Evolutionary conservation across 129 eudicot species (phyloP), one percentile per base, ranked within the genome.

Genomic region (Scalesia atractyloides): DNA sequence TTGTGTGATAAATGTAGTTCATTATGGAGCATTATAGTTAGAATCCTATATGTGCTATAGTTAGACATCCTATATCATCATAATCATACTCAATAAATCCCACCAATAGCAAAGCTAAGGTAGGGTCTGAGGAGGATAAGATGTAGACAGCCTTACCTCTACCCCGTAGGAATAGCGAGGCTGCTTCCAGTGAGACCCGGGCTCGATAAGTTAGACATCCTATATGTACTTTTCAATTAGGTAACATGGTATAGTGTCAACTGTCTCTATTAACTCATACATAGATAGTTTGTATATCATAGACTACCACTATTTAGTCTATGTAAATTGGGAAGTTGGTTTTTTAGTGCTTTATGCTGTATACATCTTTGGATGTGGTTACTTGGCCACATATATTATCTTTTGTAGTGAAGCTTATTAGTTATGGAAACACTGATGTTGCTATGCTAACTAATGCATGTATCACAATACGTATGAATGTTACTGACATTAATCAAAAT

Each of bases 401-500:
- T 18, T 53, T 26, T 53, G 9, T 53, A 19, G 60, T 17, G 19
- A 19, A 53, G 24, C 30, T 53, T 53, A 19, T 53, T 16, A 53
- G 61, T 18, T 54, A 54, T 54, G 61, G 30, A 54, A 54, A 3
- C 4, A 54, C 30, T 30, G 3, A 30, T 30, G 34, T 30, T n/a
- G n/a, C n/a, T n/a, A n/a, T n/a, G n/a, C n/a, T n/a, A n/a, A n/a
- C n/a, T n/a, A n/a, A n/a, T n/a, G n/a, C n/a, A n/a, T n/a, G n/a
- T n/a, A n/a, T n/a, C n/a, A n/a, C n/a, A n/a, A n/a, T n/a, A n/a
- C n/a, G n/a, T 26, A 63, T 73, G 47, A 58, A 39, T 14, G 18
- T 44, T 66, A 7, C 74, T 81, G 62, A 73, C 72, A 49, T 11
- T 37, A 15, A 24, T 51, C 18, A 22, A 37, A 53, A 41, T 20